Base-by-base conservation (phyloP, 805 yeast genomes). In the Zygoascus ofunaensis region DNA sequence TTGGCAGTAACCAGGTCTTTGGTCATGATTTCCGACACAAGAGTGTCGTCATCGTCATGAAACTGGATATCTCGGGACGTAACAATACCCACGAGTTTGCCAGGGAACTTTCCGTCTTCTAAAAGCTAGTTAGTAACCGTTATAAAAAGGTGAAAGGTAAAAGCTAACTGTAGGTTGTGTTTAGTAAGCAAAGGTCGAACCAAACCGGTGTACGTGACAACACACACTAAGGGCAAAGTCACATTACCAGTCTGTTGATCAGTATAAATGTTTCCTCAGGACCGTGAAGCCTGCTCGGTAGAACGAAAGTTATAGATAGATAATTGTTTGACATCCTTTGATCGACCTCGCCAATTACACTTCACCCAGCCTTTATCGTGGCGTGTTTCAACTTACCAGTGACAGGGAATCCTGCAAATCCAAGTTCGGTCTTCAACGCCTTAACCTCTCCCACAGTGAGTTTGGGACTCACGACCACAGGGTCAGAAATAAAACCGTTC, bases 381-480 rank as follows among this genome's bases (percentile, higher is more conserved):
- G 17, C 7, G 26, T 37, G 49, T 51, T n/a, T n/a, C n/a, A n/a
- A 87, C 98, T 74, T 85, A 92, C 97, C 96, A 69, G 98, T 92
- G 65, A 92, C 95, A 56, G 98, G 98, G 83, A 87, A 92, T 46
- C 97, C 94, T 55, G 97, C 87, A 68, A 90, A 92, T 47, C 98
- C 98, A 49, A 80, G 77, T 53, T 71, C 57, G 54, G 69, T 70
- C 67, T 82, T 81, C 74, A 87, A 74, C 34, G 63, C 64, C 68
- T 76, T 82, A 53, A 87, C 84, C 62, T 89, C 85, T 49, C 80
- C 84, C 56, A 92, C 92, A 45, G 95, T 82, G 53, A 71, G 65
- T 21, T 68, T 59, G 49, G 96, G 94, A 37, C 82, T 58, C 51
- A 92, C 78, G 47, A 86, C 96, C 51, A 90, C 77, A 37, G 96